Percentiles rank a stretch among this genome's conserved stretches.
phyloP scores from a whole-genome alignment of 345 rosid species.

The Gossypium rotundifolium region DNA sequence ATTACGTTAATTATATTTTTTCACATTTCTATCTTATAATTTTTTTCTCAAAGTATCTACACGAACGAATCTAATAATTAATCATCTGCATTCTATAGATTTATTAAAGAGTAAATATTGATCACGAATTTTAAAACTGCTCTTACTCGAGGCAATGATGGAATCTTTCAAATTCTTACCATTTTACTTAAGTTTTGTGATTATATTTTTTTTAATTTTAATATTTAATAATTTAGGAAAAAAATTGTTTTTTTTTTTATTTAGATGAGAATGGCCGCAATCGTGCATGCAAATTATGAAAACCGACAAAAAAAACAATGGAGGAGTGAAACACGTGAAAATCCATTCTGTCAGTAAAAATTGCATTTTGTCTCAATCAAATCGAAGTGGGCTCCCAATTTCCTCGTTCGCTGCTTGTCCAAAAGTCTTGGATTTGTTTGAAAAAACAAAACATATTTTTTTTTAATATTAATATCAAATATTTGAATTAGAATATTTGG shows the following conservation, averaged over 20 bases:
- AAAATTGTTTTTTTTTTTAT: too few relatives aligned
- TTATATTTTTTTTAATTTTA: too few relatives aligned
- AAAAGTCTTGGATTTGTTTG: neutral
- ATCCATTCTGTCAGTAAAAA: neutral
- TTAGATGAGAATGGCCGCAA: too few relatives aligned
- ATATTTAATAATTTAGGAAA: too few relatives aligned
- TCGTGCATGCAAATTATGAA: neutral
- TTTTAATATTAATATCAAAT: neutral
- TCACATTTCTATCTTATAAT: neutral
- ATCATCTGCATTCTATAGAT: fast-evolving
- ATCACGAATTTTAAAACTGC: fast-evolving
- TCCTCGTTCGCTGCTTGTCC: neutral
- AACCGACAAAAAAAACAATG: neutral
- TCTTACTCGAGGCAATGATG: fast-evolving
- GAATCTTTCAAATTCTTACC: too few relatives aligned
- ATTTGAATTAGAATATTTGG: neutral
- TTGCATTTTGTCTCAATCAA: neutral
- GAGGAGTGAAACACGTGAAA: neutral
- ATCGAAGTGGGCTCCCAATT: neutral
- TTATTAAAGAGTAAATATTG: fast-evolving
- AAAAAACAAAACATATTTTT: neutral
- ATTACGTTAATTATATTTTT: neutral
- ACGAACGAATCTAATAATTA: fast-evolving
- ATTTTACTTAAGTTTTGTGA: too few relatives aligned
- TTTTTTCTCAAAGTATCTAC: too few relatives aligned